phyloP scores from a whole-genome alignment of 2,329 filamentous ascomycete species.

The Botrytis pseudocinerea region DNA sequence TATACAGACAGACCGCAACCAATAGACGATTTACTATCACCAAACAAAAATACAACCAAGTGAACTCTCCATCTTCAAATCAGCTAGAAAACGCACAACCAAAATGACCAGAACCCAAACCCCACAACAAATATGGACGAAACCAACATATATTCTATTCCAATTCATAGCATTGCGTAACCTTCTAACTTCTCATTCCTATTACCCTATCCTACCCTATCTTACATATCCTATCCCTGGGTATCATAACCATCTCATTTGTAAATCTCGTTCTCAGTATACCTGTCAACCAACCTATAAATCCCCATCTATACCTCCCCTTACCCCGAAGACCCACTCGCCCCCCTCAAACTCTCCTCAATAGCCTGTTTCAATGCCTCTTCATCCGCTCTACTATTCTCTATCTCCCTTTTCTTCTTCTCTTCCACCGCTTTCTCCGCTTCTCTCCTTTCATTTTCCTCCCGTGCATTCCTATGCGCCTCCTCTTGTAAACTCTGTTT shows the following conservation, averaged over 20 bases:
- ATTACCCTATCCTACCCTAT: background rate
- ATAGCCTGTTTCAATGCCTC: conserved; percentile 58
- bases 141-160: background rate
- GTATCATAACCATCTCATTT: background rate
- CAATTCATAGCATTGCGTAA: background rate
- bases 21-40: no score
- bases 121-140: background rate
- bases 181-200: background rate
- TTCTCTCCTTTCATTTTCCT: conserved; percentile 20
- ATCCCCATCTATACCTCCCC: background rate
- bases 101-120: background rate
- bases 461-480: conserved; percentile 43
- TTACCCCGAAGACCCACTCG: conserved; percentile 5
- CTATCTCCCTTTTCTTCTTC: conserved; percentile 10
- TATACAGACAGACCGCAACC: background rate
- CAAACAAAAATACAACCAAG: no score
- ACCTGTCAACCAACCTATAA: background rate
- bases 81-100: no score
- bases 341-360: conserved; percentile 54
- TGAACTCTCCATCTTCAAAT: no score
- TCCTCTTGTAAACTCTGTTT: conserved; percentile 74
- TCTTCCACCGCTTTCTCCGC: conserved; percentile 12
- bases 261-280: background rate
- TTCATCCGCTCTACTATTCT: conserved; percentile 47
- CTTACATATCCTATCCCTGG: background rate